Percentiles rank a stretch among this genome's conserved stretches.
Conservation (phyloP, 495 filamentous ascomycete genomes). For the Schizothecium vesticola region DNA sequence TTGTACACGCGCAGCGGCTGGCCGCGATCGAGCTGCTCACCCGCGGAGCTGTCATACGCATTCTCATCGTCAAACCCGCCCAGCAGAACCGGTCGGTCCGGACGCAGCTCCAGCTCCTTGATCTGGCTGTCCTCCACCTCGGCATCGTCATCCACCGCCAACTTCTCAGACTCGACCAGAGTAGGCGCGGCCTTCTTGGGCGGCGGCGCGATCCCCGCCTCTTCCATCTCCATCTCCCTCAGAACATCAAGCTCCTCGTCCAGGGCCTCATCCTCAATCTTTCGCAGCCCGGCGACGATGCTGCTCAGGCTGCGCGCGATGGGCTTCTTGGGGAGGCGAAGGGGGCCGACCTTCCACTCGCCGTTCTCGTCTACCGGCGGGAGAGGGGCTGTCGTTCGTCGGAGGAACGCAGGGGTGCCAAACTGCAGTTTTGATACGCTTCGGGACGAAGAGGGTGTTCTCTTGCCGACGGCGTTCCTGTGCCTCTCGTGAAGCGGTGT, state of each 20-base stretch:
- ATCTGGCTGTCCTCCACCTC: constrained; percentile 57
- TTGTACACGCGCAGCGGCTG: constrained; percentile 63
- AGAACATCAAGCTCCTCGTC: constrained; percentile 81
- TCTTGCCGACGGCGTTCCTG: constrained; percentile 26
- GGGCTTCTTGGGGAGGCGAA: constrained; percentile 58
- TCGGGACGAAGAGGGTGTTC: constrained; percentile 33
- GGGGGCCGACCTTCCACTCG: constrained; percentile 42
- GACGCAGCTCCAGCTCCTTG: not conserved
- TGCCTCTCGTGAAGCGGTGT: constrained; percentile 50
- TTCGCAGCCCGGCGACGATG: constrained; percentile 69
- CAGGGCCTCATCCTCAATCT: constrained; percentile 69
- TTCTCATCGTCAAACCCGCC: constrained; percentile 58
- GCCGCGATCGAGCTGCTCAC: constrained; percentile 42
- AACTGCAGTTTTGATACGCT: constrained; percentile 45
- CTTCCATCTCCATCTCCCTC: constrained; percentile 62
- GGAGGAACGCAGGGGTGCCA: constrained; percentile 71
- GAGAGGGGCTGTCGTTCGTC: constrained; percentile 45
- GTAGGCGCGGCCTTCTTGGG: not conserved
- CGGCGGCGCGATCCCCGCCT: constrained; percentile 11
- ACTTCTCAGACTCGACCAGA: not conserved
- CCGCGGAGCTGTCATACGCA: constrained; percentile 44
- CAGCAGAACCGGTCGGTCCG: constrained; percentile 38
- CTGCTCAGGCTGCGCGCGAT: constrained; percentile 67
- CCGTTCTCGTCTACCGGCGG: constrained; percentile 45
- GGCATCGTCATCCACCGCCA: constrained; percentile 35